phyloP scores from a whole-genome alignment of 2,329 filamentous ascomycete genomes.

The Tolypocladium capitatum region DNA sequence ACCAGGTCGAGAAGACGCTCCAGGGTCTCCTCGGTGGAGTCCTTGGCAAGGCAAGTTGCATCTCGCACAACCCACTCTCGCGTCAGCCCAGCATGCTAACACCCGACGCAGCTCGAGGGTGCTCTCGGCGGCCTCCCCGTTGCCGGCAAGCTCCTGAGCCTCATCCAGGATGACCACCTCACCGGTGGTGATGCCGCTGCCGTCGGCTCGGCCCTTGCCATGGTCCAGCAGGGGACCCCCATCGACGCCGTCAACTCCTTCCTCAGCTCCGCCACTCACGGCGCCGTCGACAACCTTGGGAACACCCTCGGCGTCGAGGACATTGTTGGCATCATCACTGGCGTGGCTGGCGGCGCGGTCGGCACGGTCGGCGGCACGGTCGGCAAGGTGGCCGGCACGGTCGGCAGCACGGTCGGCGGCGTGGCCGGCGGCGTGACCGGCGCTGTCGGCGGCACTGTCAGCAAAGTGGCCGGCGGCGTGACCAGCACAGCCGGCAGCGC shows the following conservation, averaged over 20 bases:
- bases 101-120: constrained; percentile 5
- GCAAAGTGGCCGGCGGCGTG: no score
- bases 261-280: constrained; percentile 9
- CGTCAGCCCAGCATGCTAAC: constrained; percentile 1
- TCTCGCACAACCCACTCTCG: neutral
- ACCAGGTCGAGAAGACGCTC: constrained; percentile 9
- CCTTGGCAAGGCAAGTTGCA: neutral
- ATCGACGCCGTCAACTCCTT: constrained; percentile 9
- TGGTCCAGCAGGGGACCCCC: constrained; percentile 9
- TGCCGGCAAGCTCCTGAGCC: constrained; percentile 9
- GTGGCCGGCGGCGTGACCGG: no score
- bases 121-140: constrained; percentile 8
- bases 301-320: constrained; percentile 7
- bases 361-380: no score
- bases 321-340: constrained; percentile 6
- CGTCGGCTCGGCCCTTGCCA: constrained; percentile 11
- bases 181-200: constrained; percentile 6
- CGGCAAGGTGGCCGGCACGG: no score
- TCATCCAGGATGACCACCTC: constrained; percentile 6
- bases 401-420: no score
- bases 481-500: no score
- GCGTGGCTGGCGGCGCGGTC: no score
- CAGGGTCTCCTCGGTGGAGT: constrained; percentile 6
- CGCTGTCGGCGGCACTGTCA: no score
- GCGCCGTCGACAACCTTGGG: constrained; percentile 7